These are phyloP conservation scores for Synchytrium microbalum DNA, from an alignment of 371 early-diverging fungal genomes.

Conservation along the genomic window DNA sequence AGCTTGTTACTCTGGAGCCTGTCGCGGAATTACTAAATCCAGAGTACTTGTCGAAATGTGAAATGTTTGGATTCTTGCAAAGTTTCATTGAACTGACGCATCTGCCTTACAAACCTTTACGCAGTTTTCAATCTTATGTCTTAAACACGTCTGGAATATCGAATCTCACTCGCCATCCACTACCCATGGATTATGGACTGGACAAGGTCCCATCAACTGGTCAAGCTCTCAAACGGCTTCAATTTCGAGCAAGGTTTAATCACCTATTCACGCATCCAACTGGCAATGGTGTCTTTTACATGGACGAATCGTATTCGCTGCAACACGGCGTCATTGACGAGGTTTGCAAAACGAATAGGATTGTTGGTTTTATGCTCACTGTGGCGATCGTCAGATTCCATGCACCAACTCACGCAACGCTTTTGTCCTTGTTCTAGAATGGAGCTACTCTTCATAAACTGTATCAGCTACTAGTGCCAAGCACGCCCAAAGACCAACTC, in stretches of 20 bases:
- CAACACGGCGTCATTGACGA: neutral
- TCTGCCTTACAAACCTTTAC: too few species aligned
- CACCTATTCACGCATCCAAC: neutral
- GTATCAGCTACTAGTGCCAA: too few species aligned
- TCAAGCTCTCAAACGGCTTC: neutral
- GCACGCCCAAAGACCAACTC: too few species aligned
- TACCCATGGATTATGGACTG: neutral
- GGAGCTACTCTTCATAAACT: neutral
- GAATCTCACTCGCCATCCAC: neutral
- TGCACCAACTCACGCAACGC: neutral
- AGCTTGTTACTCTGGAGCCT: too few species aligned
- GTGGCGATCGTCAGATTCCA: neutral
- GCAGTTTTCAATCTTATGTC: neutral
- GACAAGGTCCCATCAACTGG: slow-evolving; percentile 1
- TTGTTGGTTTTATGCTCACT: neutral
- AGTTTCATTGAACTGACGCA: too few species aligned
- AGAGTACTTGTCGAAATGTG: too few species aligned
- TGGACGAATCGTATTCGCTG: neutral
- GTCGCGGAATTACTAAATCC: too few species aligned
- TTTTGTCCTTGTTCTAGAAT: neutral
- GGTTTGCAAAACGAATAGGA: too few species aligned
- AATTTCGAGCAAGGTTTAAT: neutral
- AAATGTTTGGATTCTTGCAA: too few species aligned
- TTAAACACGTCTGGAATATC: neutral
- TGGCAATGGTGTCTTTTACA: neutral